These are phyloP conservation scores for Psilocybe cubensis DNA, from an alignment of 768 basidiomycete species.

Conservation along the genomic window DNA sequence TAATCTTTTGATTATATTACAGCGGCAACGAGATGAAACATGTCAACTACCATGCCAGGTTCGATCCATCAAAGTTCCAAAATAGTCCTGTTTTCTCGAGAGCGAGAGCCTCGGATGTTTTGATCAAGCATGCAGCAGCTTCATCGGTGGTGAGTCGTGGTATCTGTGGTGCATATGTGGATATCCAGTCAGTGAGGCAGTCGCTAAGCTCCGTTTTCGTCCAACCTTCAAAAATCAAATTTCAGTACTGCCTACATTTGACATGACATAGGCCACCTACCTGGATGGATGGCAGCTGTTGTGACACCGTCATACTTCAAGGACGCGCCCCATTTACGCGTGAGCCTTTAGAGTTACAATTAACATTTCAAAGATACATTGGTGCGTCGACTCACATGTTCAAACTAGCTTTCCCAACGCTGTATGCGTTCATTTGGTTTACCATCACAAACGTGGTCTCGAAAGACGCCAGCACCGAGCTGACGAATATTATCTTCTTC, in stretches of 20 bases:
- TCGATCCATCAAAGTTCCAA: slow-evolving; percentile 15
- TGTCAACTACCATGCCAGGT: slow-evolving; percentile 12
- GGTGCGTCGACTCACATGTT: slow-evolving; percentile 24
- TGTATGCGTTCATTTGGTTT: slow-evolving; percentile 21
- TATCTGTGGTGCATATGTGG: slow-evolving; percentile 20
- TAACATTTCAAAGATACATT: background rate
- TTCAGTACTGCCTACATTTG: background rate
- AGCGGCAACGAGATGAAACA: no score
- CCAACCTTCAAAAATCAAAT: slow-evolving; percentile 18
- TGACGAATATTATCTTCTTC: slow-evolving; percentile 26
- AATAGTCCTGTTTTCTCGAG: slow-evolving; percentile 16
- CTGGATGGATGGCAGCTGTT: slow-evolving; percentile 26
- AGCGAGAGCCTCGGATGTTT: slow-evolving; percentile 14
- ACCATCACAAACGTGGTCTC: slow-evolving; percentile 13
- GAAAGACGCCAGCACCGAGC: slow-evolving; percentile 26
- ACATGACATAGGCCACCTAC: background rate
- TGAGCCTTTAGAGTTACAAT: slow-evolving; percentile 16
- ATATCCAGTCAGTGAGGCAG: slow-evolving; percentile 23
- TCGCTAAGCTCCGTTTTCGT: slow-evolving; percentile 24
- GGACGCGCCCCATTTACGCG: slow-evolving; percentile 25
- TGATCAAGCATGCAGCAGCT: slow-evolving; percentile 19
- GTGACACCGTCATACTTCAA: slow-evolving; percentile 25
- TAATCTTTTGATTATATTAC: no score
- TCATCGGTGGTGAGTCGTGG: slow-evolving; percentile 22
- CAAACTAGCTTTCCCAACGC: slow-evolving; percentile 20